Base-by-base conservation (phyloP, 164 flowering plant genomes). In the Saururus chinensis region DNA sequence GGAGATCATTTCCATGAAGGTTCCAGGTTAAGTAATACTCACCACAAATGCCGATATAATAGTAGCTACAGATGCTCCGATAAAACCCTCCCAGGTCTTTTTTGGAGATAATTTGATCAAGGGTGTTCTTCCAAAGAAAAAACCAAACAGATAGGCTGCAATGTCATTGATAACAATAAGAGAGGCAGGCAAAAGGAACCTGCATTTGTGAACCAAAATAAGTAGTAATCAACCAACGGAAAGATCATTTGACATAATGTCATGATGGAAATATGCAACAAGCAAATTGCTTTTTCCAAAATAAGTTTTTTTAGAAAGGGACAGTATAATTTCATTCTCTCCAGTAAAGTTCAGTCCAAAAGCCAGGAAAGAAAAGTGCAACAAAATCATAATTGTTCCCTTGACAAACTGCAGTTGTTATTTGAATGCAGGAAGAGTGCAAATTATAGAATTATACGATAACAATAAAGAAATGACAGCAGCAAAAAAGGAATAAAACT, bases 81-180 rank as follows among this genome's bases (percentile, higher is more conserved):
- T 88, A 56, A 90, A 90, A 40, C 99, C 99, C 74, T 93, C 99
- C 99, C 97, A 93, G 55, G 99, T 93, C 79, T 93, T 93, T 83
- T 93, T 93, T 41, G 97, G 99, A 61, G 99, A 93, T 61, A 90
- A 67, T 76, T 90, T 86, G 72, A 93, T 90, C 75, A 93, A 79
- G 52, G 99, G 99, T 23, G 97, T 93, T 77, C 65, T 82, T 62
- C 99, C 99, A 77, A 90, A 88, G 80, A 90, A 93, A 74, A 93
- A 93, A 24, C 99, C 99, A 77, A 82, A 88, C 67, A 88, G 42
- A 70, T 93, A 93, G 57, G 99, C 99, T 75, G 90, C 92, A 59
- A 88, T 84, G 60, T 93, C 99, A 73, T 93, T 90, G 76, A 93
- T 83, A 51, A 87, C 95, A 69, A 93, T 93, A 60, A 90, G 95